These are phyloP conservation scores for Fusarium fujikuroi DNA, from an alignment of 2,329 filamentous ascomycete genomes.

Conservation along the genomic window DNA sequence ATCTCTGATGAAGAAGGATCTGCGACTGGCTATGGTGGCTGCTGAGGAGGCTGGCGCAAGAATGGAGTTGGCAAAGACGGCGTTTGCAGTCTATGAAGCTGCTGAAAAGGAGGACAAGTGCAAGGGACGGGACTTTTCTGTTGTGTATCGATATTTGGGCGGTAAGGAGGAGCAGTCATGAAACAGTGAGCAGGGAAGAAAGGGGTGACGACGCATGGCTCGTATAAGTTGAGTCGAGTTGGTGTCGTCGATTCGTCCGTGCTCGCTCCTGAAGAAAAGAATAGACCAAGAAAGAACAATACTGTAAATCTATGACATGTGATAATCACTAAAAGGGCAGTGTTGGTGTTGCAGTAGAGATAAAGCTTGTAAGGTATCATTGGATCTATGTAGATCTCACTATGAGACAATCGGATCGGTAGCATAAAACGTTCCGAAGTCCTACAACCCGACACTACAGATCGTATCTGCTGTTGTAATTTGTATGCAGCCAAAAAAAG, in stretches of 20 bases:
- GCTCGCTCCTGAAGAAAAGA: background rate
- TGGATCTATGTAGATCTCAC: background rate
- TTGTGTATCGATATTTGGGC: slow-evolving; percentile 79
- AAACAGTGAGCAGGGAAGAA: background rate
- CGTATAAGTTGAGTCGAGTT: background rate
- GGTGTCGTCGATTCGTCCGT: background rate
- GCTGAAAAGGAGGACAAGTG: slow-evolving; percentile 70
- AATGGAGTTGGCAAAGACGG: slow-evolving; percentile 71
- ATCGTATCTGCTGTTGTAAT: background rate
- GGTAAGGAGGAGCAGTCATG: slow-evolving; percentile 56
- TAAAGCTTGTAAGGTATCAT: background rate
- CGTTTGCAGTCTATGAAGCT: slow-evolving; percentile 73
- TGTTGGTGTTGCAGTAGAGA: background rate
- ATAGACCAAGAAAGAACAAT: background rate
- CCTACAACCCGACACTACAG: slow-evolving; percentile 14
- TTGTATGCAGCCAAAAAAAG: background rate
- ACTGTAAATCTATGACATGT: background rate
- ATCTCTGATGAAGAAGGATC: slow-evolving; percentile 82
- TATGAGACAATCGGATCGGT: slow-evolving; percentile 12
- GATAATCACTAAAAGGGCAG: background rate
- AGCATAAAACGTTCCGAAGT: slow-evolving; percentile 26
- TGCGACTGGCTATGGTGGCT: slow-evolving; percentile 77
- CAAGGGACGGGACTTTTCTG: slow-evolving; percentile 81
- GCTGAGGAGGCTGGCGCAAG: slow-evolving; percentile 73
- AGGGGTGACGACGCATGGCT: background rate